Base-by-base conservation (phyloP, 495 filamentous ascomycete genomes). In the Annulohypoxylon nitens region DNA sequence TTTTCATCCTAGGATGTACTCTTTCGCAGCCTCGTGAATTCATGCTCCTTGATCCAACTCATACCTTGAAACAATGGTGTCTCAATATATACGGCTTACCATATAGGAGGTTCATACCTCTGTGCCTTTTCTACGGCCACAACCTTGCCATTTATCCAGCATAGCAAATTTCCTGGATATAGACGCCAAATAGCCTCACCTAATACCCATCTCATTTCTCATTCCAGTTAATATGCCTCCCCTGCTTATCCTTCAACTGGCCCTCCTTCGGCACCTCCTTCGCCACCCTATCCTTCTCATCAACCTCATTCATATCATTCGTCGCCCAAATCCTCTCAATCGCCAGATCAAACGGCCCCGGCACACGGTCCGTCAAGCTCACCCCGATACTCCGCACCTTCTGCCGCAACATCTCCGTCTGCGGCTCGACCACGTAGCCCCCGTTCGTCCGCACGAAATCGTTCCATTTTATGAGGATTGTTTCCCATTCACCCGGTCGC, bases 401-500 rank as follows among this genome's bases (percentile, higher is more conserved):
- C 78, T 97, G 90, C 58, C 91, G 89, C 77, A 97, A 78, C 69
- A 98, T 89, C 78, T 95, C 93, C 8, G 89, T 89, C 84, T 97
- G 95, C 25, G 95, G 96, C 84, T 98, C 94, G 9, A 97, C 89
- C 0, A 97, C 93, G 67, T 90, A 86, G 16, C 96, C 96, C 75
- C 94, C 86, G 79, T 97, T 98, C 37, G 97, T 99, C 59, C 97
- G 88, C 61, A 98, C 95, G 79, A 99, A 98, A 51, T 97, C 92
- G 78, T 90, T 90, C 85, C 94, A 95, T 47, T 92, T 92, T 60
- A 99, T 90, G 54, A 97, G 76, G 25, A 98, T 88, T 8, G 94
- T 97, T 85, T 99, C 94, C 96, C 96, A 99, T 74, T 93, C 87
- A 3, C 94, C 93, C 0, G 91, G 89, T 39, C 89, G 89, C 78